Percentiles rank a stretch among this genome's conserved stretches.
These are phyloP conservation scores for Ajuga chamaepitys DNA, from an alignment of 257 asterid genomes.

Conservation along the genomic window DNA sequence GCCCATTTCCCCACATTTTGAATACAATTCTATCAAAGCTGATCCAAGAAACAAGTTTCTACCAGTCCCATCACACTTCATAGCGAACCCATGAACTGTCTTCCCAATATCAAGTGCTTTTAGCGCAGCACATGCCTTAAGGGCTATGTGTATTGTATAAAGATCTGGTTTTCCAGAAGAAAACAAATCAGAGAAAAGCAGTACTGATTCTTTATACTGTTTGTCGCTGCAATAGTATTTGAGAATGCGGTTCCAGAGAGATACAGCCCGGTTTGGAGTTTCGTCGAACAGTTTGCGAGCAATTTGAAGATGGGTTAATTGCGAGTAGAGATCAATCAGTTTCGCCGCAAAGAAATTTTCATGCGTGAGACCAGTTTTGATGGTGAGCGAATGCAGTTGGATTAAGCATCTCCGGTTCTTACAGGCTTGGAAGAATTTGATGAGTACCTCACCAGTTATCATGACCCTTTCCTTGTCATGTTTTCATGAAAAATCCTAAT, in stretches of 20 bases:
- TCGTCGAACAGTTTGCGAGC: slow-evolving; percentile 68
- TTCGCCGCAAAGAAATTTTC: slow-evolving; percentile 25
- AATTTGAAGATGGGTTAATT: slow-evolving; percentile 8
- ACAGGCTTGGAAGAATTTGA: slow-evolving; percentile 40
- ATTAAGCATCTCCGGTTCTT: slow-evolving; percentile 23
- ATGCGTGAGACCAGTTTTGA: slow-evolving; percentile 32
- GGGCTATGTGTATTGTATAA: slow-evolving; percentile 31
- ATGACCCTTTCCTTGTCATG: slow-evolving; percentile 3
- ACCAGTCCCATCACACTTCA: slow-evolving; percentile 30
- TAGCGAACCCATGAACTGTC: slow-evolving; percentile 48
- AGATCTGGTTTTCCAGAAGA: slow-evolving; percentile 33
- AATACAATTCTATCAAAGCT: slow-evolving; percentile 48
- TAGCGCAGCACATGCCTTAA: slow-evolving; percentile 62
- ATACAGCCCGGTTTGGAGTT: slow-evolving; percentile 33
- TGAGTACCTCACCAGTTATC: slow-evolving; percentile 25
- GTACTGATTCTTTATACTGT: slow-evolving; percentile 31
- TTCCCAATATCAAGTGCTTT: slow-evolving; percentile 36
- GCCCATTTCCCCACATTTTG: slow-evolving; percentile 55
- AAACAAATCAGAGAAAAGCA: slow-evolving; percentile 32
- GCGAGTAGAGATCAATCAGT: slow-evolving; percentile 17
- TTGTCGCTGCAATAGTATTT: slow-evolving; percentile 30
- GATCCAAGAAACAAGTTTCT: slow-evolving; percentile 61
- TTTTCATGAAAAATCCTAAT: neutral
- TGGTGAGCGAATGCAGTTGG: slow-evolving; percentile 36
- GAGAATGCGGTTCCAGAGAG: slow-evolving; percentile 38